Evolutionary conservation across 1,284 basidiomycete species (phyloP).

Genomic region (Rhodotorula sp.): DNA sequence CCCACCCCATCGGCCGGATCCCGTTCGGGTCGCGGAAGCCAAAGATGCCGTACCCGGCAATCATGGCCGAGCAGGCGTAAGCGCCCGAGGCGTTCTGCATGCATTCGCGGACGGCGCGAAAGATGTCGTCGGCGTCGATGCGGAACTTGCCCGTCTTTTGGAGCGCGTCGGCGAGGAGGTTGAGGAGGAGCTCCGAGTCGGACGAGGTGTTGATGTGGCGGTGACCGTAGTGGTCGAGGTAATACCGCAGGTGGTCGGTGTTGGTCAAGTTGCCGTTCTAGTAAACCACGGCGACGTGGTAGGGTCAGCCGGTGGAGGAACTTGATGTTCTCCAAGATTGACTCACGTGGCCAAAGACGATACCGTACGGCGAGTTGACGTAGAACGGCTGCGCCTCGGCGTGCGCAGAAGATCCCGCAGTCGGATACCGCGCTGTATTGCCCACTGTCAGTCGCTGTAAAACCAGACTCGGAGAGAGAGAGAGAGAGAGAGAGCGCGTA

Average conservation of each 20-base stretch:
- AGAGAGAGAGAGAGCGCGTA: conserved; percentile 53
- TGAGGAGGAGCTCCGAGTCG: conserved; percentile 95
- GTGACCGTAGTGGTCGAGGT: conserved; percentile 95
- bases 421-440: conserved; percentile 84
- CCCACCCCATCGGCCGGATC: conserved; percentile 85
- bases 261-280: conserved; percentile 99
- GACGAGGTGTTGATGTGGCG: conserved; percentile 99
- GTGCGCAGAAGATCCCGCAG: conserved; percentile 93
- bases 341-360: conserved; percentile 90
- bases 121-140: conserved; percentile 99
- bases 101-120: conserved; percentile 84
- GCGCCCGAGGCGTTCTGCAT: conserved; percentile 88
- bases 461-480: conserved; percentile 8
- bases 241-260: conserved; percentile 77
- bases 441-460: not conserved
- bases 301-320: not conserved
- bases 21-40: conserved; percentile 99
- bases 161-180: conserved; percentile 96
- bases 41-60: conserved; percentile 97
- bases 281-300: not conserved
- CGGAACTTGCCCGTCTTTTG: conserved; percentile 99
- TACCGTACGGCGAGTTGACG: conserved; percentile 98
- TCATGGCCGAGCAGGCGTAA: conserved; percentile 96
- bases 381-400: conserved; percentile 99
- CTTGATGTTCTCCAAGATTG: no score